Base-by-base conservation (phyloP, 2,329 filamentous ascomycete genomes). In the Colletotrichum melonis region DNA sequence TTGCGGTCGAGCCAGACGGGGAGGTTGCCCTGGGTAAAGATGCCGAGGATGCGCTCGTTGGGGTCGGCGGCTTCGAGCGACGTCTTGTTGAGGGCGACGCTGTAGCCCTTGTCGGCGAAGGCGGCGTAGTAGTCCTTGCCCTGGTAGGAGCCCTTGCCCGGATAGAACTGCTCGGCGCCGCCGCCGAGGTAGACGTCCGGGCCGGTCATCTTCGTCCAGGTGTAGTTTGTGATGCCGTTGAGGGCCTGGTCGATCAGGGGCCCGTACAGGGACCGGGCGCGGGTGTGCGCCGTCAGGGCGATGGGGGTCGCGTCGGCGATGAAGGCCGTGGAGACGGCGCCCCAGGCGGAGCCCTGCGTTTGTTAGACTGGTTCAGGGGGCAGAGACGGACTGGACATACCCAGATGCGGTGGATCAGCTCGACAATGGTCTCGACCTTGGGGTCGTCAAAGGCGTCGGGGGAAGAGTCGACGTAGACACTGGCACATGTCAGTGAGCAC, bases 1-100 rank as follows among this genome's bases (percentile, higher is more conserved):
- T 97, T 95, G 76, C 94, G 92, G 84, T 97, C 94, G 12, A 97
- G 88, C 94, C 94, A 97, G 78, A 94, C 94, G 55, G 93, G 93
- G 80, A 97, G 88, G 83, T 94, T 93, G 75, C 88, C 89, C 73
- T 89, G 88, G 78, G 90, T 92, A 85, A 97, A 97, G 78, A 97
- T 91, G 42, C 94, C 94, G 1, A 97, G 90, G 0, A 93, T 90
- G 78, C 88, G 91, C 76, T 90, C 86, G 67, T 85, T 85, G 78
- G 88, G 90, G 62, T 89, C 85, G 1, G 89, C 87, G 30, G 86
- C 82, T 4, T 88, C 80, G 2, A 97, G 88, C 2, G 91, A 87
- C 1, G 93, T 95, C 82, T 93, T 93, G 87, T 96, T 95, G 76
- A 90, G 84, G 74, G 91, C 90, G 76, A 97, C 82, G 54, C 88